phyloP scores from a whole-genome alignment of 768 basidiomycete species.

The Terana coerulea region DNA sequence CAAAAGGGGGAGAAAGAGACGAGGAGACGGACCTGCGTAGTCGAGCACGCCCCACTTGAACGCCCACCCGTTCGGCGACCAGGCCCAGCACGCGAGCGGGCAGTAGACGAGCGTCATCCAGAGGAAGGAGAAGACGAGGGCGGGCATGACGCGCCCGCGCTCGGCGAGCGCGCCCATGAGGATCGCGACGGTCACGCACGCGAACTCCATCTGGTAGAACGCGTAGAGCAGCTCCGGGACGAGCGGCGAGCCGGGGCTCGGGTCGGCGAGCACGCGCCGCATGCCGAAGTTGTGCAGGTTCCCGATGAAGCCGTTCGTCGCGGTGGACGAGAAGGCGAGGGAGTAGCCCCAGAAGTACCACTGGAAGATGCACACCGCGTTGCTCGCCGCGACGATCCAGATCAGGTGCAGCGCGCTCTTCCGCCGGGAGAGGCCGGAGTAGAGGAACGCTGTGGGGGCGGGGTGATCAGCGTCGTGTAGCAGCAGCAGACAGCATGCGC shows the following conservation, averaged over 20 bases:
- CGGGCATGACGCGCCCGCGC: constrained; percentile 78
- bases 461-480: too few relatives aligned
- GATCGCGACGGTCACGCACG: constrained; percentile 75
- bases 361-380: constrained; percentile 73
- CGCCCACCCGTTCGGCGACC: constrained; percentile 81
- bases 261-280: constrained; percentile 61
- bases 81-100: constrained; percentile 83
- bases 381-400: constrained; percentile 70
- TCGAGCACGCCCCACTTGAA: constrained; percentile 83
- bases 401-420: constrained; percentile 72
- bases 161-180: constrained; percentile 81
- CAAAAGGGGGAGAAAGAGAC: constrained; percentile 1
- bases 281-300: constrained; percentile 80
- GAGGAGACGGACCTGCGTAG: constrained; percentile 64
- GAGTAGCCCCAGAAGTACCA: constrained; percentile 87
- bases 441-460: constrained; percentile 61
- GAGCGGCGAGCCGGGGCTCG: constrained; percentile 75
- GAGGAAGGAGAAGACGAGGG: constrained; percentile 74
- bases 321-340: constrained; percentile 76
- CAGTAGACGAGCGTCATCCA: constrained; percentile 90
- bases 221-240: constrained; percentile 82
- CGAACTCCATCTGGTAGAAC: constrained; percentile 87
- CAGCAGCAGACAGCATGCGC: constrained; percentile 14
- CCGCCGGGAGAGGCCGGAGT: constrained; percentile 67
- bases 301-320: constrained; percentile 74